phyloP scores from a whole-genome alignment of 140 eudicot species.

The Senecio squalidus region DNA sequence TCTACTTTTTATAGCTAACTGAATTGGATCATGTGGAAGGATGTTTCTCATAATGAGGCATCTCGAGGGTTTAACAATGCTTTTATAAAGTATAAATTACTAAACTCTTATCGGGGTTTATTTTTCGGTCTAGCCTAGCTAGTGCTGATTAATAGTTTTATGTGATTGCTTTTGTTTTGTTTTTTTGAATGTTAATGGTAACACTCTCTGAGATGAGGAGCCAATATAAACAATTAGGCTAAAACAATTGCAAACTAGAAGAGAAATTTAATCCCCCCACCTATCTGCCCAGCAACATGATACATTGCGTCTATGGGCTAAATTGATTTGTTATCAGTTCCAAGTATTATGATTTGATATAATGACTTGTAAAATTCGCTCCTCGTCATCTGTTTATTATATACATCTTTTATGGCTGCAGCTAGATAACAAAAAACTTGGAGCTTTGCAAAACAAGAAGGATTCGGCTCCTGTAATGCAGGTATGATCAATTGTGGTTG shows the following conservation, averaged over 20 bases:
- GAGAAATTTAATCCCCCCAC: too few species aligned
- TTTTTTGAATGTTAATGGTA: too few species aligned
- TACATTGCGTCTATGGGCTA: too few species aligned
- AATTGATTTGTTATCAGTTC: neutral
- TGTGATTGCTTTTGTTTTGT: too few species aligned
- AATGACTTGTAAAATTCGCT: neutral
- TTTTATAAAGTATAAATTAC: too few species aligned
- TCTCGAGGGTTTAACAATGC: too few species aligned
- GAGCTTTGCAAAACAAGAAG: slow-evolving; percentile 61
- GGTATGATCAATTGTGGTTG: slow-evolving; percentile 40
- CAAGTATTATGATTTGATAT: neutral
- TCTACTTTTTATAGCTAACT: neutral
- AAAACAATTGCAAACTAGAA: too few species aligned
- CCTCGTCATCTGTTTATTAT: neutral
- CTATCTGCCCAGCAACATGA: too few species aligned
- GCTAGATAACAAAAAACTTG: slow-evolving; percentile 84
- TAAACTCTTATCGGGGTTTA: neutral
- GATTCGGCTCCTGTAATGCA: slow-evolving; percentile 84
- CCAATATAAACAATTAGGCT: too few species aligned
- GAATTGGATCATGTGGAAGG: slow-evolving; percentile 4
- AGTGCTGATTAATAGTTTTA: neutral
- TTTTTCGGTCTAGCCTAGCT: neutral
- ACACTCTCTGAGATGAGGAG: too few species aligned
- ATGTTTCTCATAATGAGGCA: too few species aligned
- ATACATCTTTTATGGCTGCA: slow-evolving; percentile 28